These are phyloP conservation scores for Solanum chaucha DNA, from an alignment of 257 asterid genomes.

Conservation along the genomic window DNA sequence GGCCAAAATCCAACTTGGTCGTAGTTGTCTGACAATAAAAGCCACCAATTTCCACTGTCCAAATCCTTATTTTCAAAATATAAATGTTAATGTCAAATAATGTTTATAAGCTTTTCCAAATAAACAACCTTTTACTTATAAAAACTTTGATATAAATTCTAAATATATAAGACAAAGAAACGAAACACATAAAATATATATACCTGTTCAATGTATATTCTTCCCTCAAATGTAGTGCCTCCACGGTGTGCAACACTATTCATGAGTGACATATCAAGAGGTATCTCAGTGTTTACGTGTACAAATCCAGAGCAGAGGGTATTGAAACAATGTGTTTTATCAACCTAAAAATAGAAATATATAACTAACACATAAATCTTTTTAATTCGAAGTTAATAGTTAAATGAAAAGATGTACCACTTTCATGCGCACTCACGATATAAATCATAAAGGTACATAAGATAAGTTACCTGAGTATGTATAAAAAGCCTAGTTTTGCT, in stretches of 20 bases:
- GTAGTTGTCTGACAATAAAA: neutral
- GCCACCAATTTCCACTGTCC: neutral
- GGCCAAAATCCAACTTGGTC: neutral
- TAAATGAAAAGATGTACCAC: neutral
- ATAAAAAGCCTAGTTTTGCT: neutral
- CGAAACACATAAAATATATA: neutral
- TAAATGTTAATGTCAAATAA: neutral
- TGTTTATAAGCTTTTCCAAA: neutral
- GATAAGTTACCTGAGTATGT: neutral
- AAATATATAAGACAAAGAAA: neutral
- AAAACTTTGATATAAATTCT: neutral
- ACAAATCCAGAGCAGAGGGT: neutral
- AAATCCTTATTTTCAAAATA: neutral
- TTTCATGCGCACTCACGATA: neutral
- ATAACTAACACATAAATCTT: neutral
- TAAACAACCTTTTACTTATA: neutral
- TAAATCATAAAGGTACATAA: neutral
- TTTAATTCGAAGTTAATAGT: neutral
- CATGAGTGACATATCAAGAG: neutral
- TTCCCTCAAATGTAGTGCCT: neutral
- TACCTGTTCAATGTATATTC: neutral
- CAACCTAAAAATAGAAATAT: neutral
- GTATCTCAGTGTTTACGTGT: neutral
- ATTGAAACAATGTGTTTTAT: neutral
- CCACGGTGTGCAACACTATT: neutral